Conservation (phyloP, 1,284 basidiomycete genomes). For the Violaceomyces palustris region DNA sequence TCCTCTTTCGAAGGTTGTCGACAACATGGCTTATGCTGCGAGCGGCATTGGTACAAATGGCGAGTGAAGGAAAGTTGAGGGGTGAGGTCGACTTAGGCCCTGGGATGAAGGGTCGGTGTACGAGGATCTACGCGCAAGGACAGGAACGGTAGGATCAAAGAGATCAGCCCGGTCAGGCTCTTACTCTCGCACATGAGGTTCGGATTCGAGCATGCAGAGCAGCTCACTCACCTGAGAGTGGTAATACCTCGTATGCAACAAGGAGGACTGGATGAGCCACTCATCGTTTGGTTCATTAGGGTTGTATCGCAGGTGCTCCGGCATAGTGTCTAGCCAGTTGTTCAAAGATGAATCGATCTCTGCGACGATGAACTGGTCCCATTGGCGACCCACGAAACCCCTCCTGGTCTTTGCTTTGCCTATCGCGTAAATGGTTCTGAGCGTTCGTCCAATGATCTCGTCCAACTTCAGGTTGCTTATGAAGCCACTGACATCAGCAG, state of each 20-base stretch:
- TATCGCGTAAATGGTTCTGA: slow-evolving; percentile 42
- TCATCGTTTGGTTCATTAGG: slow-evolving; percentile 31
- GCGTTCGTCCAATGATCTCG: slow-evolving; percentile 40
- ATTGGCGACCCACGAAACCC: slow-evolving; percentile 33
- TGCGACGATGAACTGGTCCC: slow-evolving; percentile 41
- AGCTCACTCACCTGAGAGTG: slow-evolving; percentile 12
- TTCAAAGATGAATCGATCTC: slow-evolving; percentile 47
- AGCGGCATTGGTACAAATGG: slow-evolving; percentile 46
- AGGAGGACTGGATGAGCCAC: slow-evolving; percentile 32
- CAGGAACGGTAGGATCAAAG: not conserved
- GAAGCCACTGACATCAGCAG: slow-evolving; percentile 28
- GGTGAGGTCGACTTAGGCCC: slow-evolving; percentile 27
- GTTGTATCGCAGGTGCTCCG: slow-evolving; percentile 35
- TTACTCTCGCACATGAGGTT: no score
- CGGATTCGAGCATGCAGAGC: not conserved
- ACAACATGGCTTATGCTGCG: slow-evolving; percentile 37
- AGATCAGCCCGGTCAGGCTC: no score
- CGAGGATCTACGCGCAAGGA: slow-evolving; percentile 25
- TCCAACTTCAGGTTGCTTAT: slow-evolving; percentile 29
- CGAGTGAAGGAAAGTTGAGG: slow-evolving; percentile 45
- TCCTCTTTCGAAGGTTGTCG: slow-evolving; percentile 21
- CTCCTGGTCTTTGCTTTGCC: slow-evolving; percentile 35
- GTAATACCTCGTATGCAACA: slow-evolving; percentile 40
- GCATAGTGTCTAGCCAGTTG: slow-evolving; percentile 40
- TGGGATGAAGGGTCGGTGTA: slow-evolving; percentile 47